A percentile compares a stretch with the other conserved stretches of the same genome.
Evolutionary conservation across 2,329 filamentous ascomycete species (phyloP).

Genomic region (Colletotrichum acutatum): DNA sequence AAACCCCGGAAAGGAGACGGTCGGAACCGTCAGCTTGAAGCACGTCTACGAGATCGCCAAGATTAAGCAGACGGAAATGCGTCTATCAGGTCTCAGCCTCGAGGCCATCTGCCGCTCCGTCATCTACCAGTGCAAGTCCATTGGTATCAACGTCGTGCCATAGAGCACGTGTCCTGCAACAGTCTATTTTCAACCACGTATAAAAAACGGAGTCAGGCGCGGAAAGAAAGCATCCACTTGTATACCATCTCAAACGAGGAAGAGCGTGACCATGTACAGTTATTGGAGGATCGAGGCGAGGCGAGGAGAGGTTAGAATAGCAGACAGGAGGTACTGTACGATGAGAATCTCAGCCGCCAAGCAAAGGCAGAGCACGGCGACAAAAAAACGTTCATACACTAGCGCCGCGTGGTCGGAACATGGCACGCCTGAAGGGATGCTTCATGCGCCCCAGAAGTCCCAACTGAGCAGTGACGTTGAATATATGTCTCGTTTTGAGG

Average conservation of each 20-base stretch:
- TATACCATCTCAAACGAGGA: slow-evolving; percentile 29
- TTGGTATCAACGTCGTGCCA: slow-evolving; percentile 78
- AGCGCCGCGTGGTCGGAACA: slow-evolving; percentile 23
- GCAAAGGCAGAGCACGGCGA: slow-evolving; percentile 5
- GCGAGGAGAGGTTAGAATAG: not conserved
- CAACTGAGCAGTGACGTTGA: slow-evolving; percentile 7
- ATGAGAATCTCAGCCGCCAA: slow-evolving; percentile 24
- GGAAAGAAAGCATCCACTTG: slow-evolving; percentile 20
- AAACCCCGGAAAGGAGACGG: slow-evolving; percentile 78
- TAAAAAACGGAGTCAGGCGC: slow-evolving; percentile 29
- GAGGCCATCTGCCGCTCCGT: slow-evolving; percentile 79
- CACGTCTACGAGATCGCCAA: slow-evolving; percentile 98
- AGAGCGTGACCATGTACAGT: slow-evolving; percentile 28
- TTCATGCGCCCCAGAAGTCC: slow-evolving; percentile 1
- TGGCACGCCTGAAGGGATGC: not conserved
- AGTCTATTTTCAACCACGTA: slow-evolving; percentile 13
- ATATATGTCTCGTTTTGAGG: slow-evolving; percentile 3
- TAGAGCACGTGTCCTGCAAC: slow-evolving; percentile 44
- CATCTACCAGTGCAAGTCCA: slow-evolving; percentile 79
- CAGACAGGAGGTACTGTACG: slow-evolving; percentile 21
- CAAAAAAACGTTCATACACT: slow-evolving; percentile 1
- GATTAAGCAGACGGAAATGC: slow-evolving; percentile 86
- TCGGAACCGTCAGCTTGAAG: slow-evolving; percentile 92
- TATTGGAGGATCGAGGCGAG: slow-evolving; percentile 7
- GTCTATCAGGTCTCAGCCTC: slow-evolving; percentile 77